Conservation (phyloP, 164 flowering plant species). For the Magnolia kwangsiensis region DNA sequence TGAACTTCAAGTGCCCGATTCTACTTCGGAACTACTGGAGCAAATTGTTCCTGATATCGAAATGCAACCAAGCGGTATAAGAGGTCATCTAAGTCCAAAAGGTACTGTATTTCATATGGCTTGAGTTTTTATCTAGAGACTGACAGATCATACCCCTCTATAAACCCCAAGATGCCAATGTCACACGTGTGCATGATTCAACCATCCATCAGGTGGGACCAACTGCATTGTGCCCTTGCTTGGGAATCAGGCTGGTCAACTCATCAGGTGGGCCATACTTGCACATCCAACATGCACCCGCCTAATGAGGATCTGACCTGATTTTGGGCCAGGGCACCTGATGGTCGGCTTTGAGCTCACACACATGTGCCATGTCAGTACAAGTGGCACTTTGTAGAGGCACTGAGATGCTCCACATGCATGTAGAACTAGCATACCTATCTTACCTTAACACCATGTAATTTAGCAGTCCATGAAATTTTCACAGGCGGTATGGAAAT, state of each 20-base stretch:
- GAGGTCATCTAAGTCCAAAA: constrained; percentile 25
- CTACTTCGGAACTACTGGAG: constrained; percentile 16
- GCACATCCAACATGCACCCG: not conserved
- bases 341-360: not conserved
- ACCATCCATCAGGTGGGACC: not conserved
- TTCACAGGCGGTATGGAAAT: constrained; percentile 31
- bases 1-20: constrained; percentile 16
- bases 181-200: not conserved
- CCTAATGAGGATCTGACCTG: not conserved
- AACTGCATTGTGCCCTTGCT: not conserved
- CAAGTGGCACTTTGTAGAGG: not conserved
- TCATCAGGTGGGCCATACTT: not conserved
- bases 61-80: constrained; percentile 15
- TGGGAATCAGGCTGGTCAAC: not conserved
- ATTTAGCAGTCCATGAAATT: not conserved
- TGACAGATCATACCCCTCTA: not conserved
- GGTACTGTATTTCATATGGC: constrained; percentile 30
- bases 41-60: constrained; percentile 17
- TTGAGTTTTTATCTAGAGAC: not conserved
- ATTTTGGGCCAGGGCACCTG: not conserved
- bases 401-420: not conserved
- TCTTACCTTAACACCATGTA: not conserved
- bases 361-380: not conserved
- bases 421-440: not conserved
- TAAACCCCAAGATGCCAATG: no score